Percentiles rank a stretch among this genome's conserved stretches.
These are phyloP conservation scores for Penicillium parvum DNA, from an alignment of 495 filamentous ascomycete genomes.

Conservation along the genomic window DNA sequence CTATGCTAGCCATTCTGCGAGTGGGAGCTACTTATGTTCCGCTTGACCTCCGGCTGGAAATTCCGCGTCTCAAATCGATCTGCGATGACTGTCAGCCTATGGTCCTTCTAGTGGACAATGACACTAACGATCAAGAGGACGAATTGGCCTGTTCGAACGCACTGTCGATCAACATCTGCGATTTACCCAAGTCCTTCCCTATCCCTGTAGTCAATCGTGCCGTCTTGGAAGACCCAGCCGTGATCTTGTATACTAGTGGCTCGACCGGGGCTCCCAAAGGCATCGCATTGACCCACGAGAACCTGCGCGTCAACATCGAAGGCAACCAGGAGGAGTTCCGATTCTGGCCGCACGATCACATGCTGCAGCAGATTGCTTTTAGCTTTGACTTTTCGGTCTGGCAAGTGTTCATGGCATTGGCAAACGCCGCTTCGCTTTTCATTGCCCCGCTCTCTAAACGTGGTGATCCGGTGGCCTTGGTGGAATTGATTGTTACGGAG, in stretches of 20 bases:
- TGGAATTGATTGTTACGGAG: too few relatives aligned
- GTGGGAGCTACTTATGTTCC: slow-evolving; percentile 51
- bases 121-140: neutral
- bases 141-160: neutral
- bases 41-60: slow-evolving; percentile 39
- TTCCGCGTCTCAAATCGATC: slow-evolving; percentile 23
- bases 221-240: slow-evolving; percentile 7
- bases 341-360: too few relatives aligned
- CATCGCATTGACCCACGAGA: slow-evolving; percentile 25
- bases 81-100: slow-evolving; percentile 15
- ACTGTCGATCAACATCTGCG: neutral
- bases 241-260: slow-evolving; percentile 36
- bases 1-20: slow-evolving; percentile 47
- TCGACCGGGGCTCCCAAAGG: slow-evolving; percentile 36
- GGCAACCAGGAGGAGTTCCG: too few relatives aligned
- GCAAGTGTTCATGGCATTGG: too few relatives aligned
- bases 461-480: too few relatives aligned
- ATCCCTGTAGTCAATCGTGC: neutral
- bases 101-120: slow-evolving; percentile 11
- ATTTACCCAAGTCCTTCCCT: neutral
- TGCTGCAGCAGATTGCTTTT: too few relatives aligned
- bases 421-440: too few relatives aligned
- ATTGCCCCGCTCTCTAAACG: too few relatives aligned
- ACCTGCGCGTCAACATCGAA: slow-evolving; percentile 28
- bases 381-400: too few relatives aligned